A percentile compares a stretch with the other conserved stretches of the same genome.
Conservation (phyloP, 345 rosid genomes). For the Brassica napus region Da-Ae NC_063452.1:49232001-49232500, state of each 20-base stretch:
- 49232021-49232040: conserved; percentile 38
- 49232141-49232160: conserved; percentile 76
- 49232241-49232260: conserved; percentile 87
- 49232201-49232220: conserved; percentile 77
- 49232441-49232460: conserved; percentile 92
- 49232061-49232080: conserved; percentile 85
- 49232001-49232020: conserved; percentile 22
- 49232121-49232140: conserved; percentile 69
- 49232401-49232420: conserved; percentile 32
- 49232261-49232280: conserved; percentile 99
- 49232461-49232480: conserved; percentile 93
- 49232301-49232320: not conserved
- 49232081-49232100: conserved; percentile 52
- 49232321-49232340: conserved; percentile 4
- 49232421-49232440: conserved; percentile 98
- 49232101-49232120: conserved; percentile 66
- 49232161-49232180: conserved; percentile 93
- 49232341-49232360: not conserved
- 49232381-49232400: conserved; percentile 19
- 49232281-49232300: conserved; percentile 44
- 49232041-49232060: conserved; percentile 96
- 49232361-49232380: conserved; percentile 1
- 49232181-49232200: conserved; percentile 66
- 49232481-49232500: conserved; percentile 80
- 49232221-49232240: conserved; percentile 64